Percentiles rank a stretch among this genome's conserved stretches.
phyloP scores from a whole-genome alignment of 306 rosid species.

The Lathyrus tuberosus region DNA sequence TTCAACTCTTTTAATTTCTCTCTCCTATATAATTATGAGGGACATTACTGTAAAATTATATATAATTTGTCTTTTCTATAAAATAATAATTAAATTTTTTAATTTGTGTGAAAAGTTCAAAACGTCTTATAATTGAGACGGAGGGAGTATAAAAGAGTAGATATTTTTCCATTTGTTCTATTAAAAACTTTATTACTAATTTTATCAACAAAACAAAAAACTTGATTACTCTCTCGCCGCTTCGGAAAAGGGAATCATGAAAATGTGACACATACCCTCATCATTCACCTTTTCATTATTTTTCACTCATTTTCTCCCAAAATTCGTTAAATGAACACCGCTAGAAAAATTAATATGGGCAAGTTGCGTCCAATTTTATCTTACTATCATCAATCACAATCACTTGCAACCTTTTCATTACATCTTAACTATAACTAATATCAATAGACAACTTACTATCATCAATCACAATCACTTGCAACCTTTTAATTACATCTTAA shows the following conservation, averaged over 20 bases:
- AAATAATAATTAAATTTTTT: too few relatives aligned
- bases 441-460: background rate
- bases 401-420: background rate
- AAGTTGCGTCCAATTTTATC: conserved; percentile 15
- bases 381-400: background rate
- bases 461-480: background rate
- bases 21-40: too few relatives aligned
- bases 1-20: too few relatives aligned
- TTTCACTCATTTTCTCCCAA: background rate
- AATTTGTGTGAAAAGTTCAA: too few relatives aligned
- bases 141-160: too few relatives aligned
- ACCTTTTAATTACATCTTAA: conserved; percentile 9
- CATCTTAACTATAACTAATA: conserved; percentile 1
- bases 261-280: background rate
- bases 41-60: too few relatives aligned
- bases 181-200: too few relatives aligned
- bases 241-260: background rate
- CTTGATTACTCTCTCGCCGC: background rate
- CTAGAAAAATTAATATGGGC: background rate
- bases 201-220: too few relatives aligned
- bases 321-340: background rate
- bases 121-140: too few relatives aligned
- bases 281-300: background rate
- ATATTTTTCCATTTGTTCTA: background rate
- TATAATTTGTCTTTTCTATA: too few relatives aligned